Conservation (phyloP, 2,329 filamentous ascomycete species). For the Talaromyces marneffei region DNA sequence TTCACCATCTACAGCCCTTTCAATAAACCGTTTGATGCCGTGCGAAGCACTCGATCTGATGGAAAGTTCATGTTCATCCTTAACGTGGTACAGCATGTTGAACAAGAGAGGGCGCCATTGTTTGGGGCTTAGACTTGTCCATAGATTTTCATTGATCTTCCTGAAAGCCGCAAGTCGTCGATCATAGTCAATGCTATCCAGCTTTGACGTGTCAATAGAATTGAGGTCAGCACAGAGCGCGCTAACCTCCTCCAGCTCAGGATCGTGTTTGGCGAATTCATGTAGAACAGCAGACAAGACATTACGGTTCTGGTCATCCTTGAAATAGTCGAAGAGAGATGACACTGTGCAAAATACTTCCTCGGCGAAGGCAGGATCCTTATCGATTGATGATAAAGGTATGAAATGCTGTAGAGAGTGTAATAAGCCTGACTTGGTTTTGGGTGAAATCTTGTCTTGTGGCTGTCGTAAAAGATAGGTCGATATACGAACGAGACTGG, state of each 20-base stretch:
- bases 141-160: conserved; percentile 59
- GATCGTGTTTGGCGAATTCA: conserved; percentile 62
- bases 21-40: conserved; percentile 70
- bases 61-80: conserved; percentile 79
- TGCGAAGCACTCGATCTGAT: conserved; percentile 79
- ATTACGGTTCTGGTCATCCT: conserved; percentile 69
- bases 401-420: conserved; percentile 77
- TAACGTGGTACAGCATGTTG: conserved; percentile 84
- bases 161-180: conserved; percentile 71
- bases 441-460: conserved; percentile 73
- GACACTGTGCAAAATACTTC: conserved; percentile 69
- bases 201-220: conserved; percentile 62
- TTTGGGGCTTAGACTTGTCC: conserved; percentile 54
- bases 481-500: conserved; percentile 72
- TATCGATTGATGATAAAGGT: conserved; percentile 54
- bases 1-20: conserved; percentile 49
- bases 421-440: conserved; percentile 74
- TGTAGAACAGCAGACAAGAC: conserved; percentile 67
- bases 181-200: conserved; percentile 87
- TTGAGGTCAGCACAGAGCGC: conserved; percentile 73
- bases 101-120: conserved; percentile 86
- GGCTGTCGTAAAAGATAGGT: conserved; percentile 79
- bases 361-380: conserved; percentile 54
- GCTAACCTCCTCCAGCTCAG: conserved; percentile 58
- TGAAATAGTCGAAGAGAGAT: conserved; percentile 84